Evolutionary conservation across 2,329 filamentous ascomycete genomes (phyloP).

Genomic region (Trichoderma oligosporum): DNA sequence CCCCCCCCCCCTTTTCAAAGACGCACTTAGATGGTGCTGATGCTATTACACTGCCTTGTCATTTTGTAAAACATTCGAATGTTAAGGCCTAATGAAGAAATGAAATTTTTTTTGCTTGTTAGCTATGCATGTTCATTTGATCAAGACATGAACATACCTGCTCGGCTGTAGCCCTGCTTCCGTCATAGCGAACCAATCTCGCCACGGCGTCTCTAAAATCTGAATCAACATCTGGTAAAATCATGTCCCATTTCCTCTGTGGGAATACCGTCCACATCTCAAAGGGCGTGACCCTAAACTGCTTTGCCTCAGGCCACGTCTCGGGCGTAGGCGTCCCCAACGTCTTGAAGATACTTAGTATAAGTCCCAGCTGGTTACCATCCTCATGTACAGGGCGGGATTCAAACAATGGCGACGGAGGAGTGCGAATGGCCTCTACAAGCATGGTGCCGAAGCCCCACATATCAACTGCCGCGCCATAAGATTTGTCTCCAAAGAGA

Average conservation of each 20-base stretch:
- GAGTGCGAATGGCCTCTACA: slow-evolving; percentile 63
- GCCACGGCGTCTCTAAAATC: slow-evolving; percentile 63
- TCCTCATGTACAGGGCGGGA: slow-evolving; percentile 69
- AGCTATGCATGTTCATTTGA: background rate
- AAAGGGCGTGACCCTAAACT: slow-evolving; percentile 74
- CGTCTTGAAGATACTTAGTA: slow-evolving; percentile 88
- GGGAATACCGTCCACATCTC: slow-evolving; percentile 81
- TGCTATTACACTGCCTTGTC: background rate
- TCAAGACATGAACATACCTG: slow-evolving; percentile 30
- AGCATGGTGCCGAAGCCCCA: slow-evolving; percentile 86
- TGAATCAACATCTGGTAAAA: slow-evolving; percentile 60
- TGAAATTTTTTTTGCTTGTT: background rate
- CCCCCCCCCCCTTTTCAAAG: no score
- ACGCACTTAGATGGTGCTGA: no score
- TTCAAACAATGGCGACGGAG: slow-evolving; percentile 69
- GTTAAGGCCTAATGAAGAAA: slow-evolving; percentile 23
- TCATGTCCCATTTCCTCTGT: slow-evolving; percentile 60
- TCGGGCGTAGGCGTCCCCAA: slow-evolving; percentile 79
- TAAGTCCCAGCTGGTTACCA: slow-evolving; percentile 85
- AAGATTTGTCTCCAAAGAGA: slow-evolving; percentile 76
- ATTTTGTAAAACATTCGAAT: slow-evolving; percentile 21
- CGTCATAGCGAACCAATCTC: slow-evolving; percentile 69
- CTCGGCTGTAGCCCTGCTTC: slow-evolving; percentile 61
- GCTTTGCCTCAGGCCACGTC: slow-evolving; percentile 75
- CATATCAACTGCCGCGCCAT: slow-evolving; percentile 72